phyloP scores from a whole-genome alignment of 2,329 filamentous ascomycete species.

The Ophidiomyces ophidiicola region DNA sequence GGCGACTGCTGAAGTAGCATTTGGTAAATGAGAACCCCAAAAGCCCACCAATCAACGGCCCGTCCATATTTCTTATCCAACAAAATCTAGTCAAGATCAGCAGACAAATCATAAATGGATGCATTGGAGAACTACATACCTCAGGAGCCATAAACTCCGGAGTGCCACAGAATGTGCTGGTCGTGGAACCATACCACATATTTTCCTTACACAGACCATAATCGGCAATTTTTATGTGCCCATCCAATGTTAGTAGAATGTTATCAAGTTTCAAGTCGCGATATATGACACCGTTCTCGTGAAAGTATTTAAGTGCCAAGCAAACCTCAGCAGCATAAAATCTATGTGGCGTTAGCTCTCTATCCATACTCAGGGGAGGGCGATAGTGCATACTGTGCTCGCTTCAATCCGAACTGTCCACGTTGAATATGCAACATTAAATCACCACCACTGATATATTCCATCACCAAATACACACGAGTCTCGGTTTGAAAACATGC shows the following conservation, averaged over 20 bases:
- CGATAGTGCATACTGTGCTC: slow-evolving; percentile 63
- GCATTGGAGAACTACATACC: slow-evolving; percentile 52
- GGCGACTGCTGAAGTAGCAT: slow-evolving; percentile 98
- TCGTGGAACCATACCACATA: slow-evolving; percentile 98
- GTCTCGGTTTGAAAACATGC: slow-evolving; percentile 99
- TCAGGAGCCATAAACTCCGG: slow-evolving; percentile 99
- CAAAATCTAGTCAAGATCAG: slow-evolving; percentile 54
- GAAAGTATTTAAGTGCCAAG: slow-evolving; percentile 95
- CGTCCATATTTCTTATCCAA: slow-evolving; percentile 97
- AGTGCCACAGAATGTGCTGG: slow-evolving; percentile 97
- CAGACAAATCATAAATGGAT: not conserved
- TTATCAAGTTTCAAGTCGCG: slow-evolving; percentile 71
- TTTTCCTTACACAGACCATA: slow-evolving; percentile 99
- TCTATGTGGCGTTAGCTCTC: slow-evolving; percentile 33
- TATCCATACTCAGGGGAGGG: not conserved
- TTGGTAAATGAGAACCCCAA: slow-evolving; percentile 96
- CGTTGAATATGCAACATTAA: slow-evolving; percentile 98
- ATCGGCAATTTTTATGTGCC: slow-evolving; percentile 97
- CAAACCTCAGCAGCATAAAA: slow-evolving; percentile 98
- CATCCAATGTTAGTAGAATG: slow-evolving; percentile 85
- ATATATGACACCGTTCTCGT: slow-evolving; percentile 98
- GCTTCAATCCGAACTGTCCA: slow-evolving; percentile 87
- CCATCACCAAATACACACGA: slow-evolving; percentile 98
- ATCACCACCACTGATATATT: slow-evolving; percentile 97
- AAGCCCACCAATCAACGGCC: slow-evolving; percentile 98